Conservation (phyloP, 202 grass and related monocot genomes). For the Bolboschoenoplectus hybrid region DNA sequence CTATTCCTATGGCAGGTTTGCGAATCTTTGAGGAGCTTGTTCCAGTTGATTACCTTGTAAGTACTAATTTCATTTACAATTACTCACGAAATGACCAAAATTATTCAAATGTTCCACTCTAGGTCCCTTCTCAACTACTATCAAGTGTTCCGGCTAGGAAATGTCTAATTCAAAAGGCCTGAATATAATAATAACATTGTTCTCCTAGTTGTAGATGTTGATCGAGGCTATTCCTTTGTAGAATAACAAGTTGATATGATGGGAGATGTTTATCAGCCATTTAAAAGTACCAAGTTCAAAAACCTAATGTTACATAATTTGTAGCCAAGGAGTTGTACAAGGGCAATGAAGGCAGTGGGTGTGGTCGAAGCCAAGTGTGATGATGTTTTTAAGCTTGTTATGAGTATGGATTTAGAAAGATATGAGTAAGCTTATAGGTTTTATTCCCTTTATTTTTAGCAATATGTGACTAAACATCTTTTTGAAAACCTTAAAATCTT, state of each 20-base stretch:
- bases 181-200: not conserved
- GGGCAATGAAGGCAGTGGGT: constrained; percentile 93
- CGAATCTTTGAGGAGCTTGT: constrained; percentile 94
- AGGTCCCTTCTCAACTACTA: not conserved
- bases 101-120: constrained; percentile 22
- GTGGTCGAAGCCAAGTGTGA: constrained; percentile 91
- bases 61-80: constrained; percentile 41
- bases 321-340: constrained; percentile 88
- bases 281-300: constrained; percentile 18
- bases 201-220: constrained; percentile 9
- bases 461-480: constrained; percentile 7
- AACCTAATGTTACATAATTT: constrained; percentile 41
- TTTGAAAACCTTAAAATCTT: constrained; percentile 2
- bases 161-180: not conserved
- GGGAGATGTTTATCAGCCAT: constrained; percentile 20
- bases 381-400: constrained; percentile 86
- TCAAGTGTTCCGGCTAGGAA: not conserved
- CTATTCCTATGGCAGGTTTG: constrained; percentile 56
- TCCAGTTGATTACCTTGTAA: constrained; percentile 87
- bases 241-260: constrained; percentile 6
- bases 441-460: constrained; percentile 30
- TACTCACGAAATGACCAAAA: constrained; percentile 32
- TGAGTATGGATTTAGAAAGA: constrained; percentile 95
- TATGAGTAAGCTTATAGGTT: constrained; percentile 60
- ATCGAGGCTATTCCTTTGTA: constrained; percentile 15